Percentiles rank a stretch among this genome's conserved stretches.
phyloP scores from a whole-genome alignment of 228 moss, liverwort and hornwort genomes.

The Sphagnum magellanicum region DNA sequence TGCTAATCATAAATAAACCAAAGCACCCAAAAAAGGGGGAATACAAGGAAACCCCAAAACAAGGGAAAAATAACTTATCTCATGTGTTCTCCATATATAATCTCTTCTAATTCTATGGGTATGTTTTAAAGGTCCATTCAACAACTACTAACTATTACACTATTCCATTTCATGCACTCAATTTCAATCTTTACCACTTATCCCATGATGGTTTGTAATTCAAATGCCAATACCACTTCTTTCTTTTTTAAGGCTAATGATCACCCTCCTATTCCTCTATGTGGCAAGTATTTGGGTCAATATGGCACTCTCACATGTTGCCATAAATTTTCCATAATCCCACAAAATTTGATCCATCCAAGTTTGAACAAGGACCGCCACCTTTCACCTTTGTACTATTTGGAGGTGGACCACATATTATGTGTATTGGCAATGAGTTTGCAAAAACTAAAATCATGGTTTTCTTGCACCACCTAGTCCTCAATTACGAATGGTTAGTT shows the following conservation, averaged over 20 bases:
- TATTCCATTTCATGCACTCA: too few relatives aligned
- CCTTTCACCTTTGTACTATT: constrained; percentile 32
- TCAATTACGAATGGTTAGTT: constrained; percentile 17
- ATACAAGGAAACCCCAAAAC: too few relatives aligned
- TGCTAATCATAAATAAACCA: too few relatives aligned
- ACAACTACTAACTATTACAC: too few relatives aligned
- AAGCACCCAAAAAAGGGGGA: too few relatives aligned
- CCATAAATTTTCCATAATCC: constrained; percentile 30
- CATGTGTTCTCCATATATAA: too few relatives aligned
- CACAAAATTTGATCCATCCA: constrained; percentile 37
- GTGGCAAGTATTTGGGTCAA: constrained; percentile 9
- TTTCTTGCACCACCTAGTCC: constrained; percentile 33
- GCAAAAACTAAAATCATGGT: constrained; percentile 36
- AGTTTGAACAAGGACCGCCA: constrained; percentile 21
- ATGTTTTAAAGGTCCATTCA: too few relatives aligned
- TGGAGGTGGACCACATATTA: constrained; percentile 28
- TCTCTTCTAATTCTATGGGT: too few relatives aligned
- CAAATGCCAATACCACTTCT: too few relatives aligned
- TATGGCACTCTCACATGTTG: constrained; percentile 16
- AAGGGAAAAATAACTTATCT: neutral
- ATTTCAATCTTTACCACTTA: too few relatives aligned
- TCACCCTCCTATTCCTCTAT: constrained; percentile 2
- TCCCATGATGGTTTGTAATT: too few relatives aligned
- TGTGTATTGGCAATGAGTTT: constrained; percentile 46
- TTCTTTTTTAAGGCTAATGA: neutral